phyloP scores from a whole-genome alignment of 116 monocot genomes.

The Thalassia testudinum region DNA sequence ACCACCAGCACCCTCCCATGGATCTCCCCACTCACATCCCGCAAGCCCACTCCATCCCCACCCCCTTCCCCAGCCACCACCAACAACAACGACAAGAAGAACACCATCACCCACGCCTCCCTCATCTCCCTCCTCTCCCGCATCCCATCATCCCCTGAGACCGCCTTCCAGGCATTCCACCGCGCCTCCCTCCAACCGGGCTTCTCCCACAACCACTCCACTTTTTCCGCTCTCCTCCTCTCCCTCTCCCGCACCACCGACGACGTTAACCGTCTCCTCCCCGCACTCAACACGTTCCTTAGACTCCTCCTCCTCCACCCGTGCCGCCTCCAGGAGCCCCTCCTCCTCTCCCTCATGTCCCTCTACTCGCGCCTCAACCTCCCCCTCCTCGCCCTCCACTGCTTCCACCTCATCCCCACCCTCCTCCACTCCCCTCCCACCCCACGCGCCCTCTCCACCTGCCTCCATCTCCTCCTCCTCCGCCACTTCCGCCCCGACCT shows the following conservation, averaged over 20 bases:
- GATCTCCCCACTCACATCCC: constrained; percentile 20
- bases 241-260: constrained; percentile 49
- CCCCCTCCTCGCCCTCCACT: constrained; percentile 13
- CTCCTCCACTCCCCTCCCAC: constrained; percentile 53
- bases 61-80: background rate
- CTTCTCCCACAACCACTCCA: constrained; percentile 67
- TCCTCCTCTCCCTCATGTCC: constrained; percentile 35
- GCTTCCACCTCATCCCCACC: constrained; percentile 40
- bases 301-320: constrained; percentile 31
- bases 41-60: background rate
- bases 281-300: constrained; percentile 44
- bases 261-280: constrained; percentile 20
- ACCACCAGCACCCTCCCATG: constrained; percentile 5
- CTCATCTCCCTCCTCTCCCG: constrained; percentile 37
- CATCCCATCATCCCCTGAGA: constrained; percentile 33
- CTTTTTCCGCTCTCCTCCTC: constrained; percentile 70
- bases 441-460: constrained; percentile 39
- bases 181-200: constrained; percentile 30
- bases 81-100: constrained; percentile 4
- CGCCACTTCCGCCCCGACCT: constrained; percentile 33
- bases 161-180: constrained; percentile 76
- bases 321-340: constrained; percentile 50
- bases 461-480: constrained; percentile 48
- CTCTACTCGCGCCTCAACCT: constrained; percentile 18
- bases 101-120: constrained; percentile 38